A percentile compares a stretch with the other conserved stretches of the same genome.
These are phyloP conservation scores for Debaryomycetaceae sp. DNA, from an alignment of 1,139 yeast genomes.

Conservation along the genomic window DNA sequence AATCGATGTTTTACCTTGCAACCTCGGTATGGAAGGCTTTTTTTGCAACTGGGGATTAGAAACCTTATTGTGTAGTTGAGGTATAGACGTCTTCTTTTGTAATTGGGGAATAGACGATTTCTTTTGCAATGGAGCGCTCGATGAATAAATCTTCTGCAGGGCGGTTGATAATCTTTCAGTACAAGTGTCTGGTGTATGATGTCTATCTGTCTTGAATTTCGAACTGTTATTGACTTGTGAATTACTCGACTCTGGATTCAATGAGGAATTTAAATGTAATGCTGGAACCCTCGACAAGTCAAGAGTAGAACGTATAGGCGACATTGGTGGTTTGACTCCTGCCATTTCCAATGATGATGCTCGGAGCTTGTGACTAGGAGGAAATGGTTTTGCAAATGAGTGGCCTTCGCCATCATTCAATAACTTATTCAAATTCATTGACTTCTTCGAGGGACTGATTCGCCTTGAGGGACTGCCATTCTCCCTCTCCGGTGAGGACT, in stretches of 20 bases:
- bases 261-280: conserved; percentile 6
- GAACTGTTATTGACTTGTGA: not conserved
- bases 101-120: conserved; percentile 17
- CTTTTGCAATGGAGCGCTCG: conserved; percentile 12
- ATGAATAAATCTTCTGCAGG: conserved; percentile 13
- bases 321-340: conserved; percentile 20
- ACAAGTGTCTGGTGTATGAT: not conserved
- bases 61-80: conserved; percentile 13
- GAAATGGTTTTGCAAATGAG: conserved; percentile 22
- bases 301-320: not conserved
- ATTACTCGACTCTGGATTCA: not conserved
- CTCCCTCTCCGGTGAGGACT: not conserved
- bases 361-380: conserved; percentile 25
- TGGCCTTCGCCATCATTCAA: conserved; percentile 17
- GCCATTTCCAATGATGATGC: conserved; percentile 33
- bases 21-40: conserved; percentile 16
- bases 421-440: conserved; percentile 35
- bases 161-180: conserved; percentile 1
- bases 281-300: not conserved
- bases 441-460: conserved; percentile 40
- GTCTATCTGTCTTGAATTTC: not conserved
- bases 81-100: conserved; percentile 14
- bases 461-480: conserved; percentile 17
- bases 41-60: conserved; percentile 12
- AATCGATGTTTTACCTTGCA: conserved; percentile 12